A percentile compares a stretch with the other conserved stretches of the same genome.
Conservation (phyloP, 2,329 filamentous ascomycete genomes). For the Thelonectria olida region DNA sequence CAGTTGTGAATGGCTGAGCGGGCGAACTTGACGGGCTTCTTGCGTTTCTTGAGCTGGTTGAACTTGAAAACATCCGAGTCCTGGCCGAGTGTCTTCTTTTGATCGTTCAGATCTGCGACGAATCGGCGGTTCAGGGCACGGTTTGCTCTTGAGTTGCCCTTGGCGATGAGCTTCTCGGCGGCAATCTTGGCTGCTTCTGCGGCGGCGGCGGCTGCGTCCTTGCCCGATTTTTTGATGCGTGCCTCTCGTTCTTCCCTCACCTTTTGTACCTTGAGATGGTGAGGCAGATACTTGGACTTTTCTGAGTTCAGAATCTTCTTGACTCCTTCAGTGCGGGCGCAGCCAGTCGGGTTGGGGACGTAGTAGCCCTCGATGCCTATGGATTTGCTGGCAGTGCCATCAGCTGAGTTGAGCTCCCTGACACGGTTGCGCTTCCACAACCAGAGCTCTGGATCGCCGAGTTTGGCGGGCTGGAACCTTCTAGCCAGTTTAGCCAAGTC, state of each 20-base stretch:
- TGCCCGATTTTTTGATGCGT: constrained; percentile 71
- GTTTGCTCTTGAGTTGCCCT: constrained; percentile 91
- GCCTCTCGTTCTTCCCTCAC: constrained; percentile 91
- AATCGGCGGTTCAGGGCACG: constrained; percentile 95
- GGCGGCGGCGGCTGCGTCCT: constrained; percentile 71
- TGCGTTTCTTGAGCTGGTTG: constrained; percentile 99
- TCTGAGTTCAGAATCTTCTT: constrained; percentile 97
- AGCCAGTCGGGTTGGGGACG: constrained; percentile 85
- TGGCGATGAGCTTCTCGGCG: constrained; percentile 82
- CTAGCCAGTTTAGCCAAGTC: constrained; percentile 59
- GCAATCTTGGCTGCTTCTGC: constrained; percentile 77
- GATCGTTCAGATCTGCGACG: constrained; percentile 93
- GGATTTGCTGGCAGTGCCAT: constrained; percentile 41
- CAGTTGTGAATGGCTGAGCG: constrained; percentile 98
- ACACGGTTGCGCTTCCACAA: constrained; percentile 66
- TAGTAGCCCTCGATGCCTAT: constrained; percentile 73
- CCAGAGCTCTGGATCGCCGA: constrained; percentile 64
- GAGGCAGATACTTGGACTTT: constrained; percentile 97
- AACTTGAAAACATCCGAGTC: constrained; percentile 95
- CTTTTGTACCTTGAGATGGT: constrained; percentile 95
- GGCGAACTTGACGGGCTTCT: constrained; percentile 98
- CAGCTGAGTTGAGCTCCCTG: constrained; percentile 60
- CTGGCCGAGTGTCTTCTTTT: constrained; percentile 84
- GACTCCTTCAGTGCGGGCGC: constrained; percentile 89
- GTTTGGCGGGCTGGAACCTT: constrained; percentile 54